Base-by-base conservation (phyloP, 1,284 basidiomycete genomes). In the Leucocoprinus gongylophorus region DNA sequence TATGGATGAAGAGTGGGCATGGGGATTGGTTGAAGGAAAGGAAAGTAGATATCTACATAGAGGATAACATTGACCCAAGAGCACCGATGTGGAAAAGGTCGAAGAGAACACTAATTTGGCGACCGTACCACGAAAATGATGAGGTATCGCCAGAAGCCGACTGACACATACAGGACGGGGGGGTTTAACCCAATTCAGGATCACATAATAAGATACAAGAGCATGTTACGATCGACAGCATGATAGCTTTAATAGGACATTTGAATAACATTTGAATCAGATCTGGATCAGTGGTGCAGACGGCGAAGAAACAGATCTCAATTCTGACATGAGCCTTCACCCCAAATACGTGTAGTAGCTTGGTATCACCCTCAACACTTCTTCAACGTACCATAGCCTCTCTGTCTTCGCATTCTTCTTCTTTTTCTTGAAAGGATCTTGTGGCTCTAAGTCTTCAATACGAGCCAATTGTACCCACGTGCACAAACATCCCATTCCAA, bases 391-490 rank as follows among this genome's bases (percentile, higher is more conserved):
- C 76, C 76, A 77, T 51, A 64, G 70, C 46, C 59, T 63, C 37
- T 60, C 58, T 12, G 51, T 64, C 54, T 67, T 66, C 53, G 62
- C 63, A 48, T 67, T 70, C 46, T 66, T 64, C 59, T 68, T 68
- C 51, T 63, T 63, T 56, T 61, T 61, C 30, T 53, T 40, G 21
- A 55, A 54, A n/a, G 54, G 55, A 51, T 53, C 63, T 18, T 49
- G 48, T 9, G 40, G 44, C 5, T 43, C 54, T 6, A 33, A 46
- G 5, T 51, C 59, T 6, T 54, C 56, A 0, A 56, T 50, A 26
- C 77, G 72, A 20, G 64, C 76, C 39, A 84, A 63, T 61, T 85
- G 81, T 1, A 85, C 73, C 74, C 77, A 85, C 46, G 74, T 74
- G n/a, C 74, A 80, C 2, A 69, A 71, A 26, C 80, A 48, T 0